Base-by-base conservation (phyloP, 345 rosid species). In the Firmiana major region DNA sequence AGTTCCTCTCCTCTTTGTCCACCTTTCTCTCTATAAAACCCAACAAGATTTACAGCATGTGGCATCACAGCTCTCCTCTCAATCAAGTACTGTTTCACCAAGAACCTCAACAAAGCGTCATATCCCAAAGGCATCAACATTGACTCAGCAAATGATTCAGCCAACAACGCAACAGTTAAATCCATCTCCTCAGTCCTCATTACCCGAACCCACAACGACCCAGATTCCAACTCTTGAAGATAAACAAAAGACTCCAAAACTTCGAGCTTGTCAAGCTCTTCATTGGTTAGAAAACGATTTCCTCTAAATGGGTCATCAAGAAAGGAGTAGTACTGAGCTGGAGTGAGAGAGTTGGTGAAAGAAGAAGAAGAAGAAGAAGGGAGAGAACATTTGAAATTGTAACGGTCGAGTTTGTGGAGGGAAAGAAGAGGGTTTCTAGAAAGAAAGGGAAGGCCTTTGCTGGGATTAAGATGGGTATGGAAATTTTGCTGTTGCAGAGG, bases 111-210 rank as follows among this genome's bases (percentile, higher is more conserved):
- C 86, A 95, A 80, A 57, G 87, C 54, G 75, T 89, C 87, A 63
- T 91, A 93, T 60, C 89, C 92, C 31, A 78, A 53, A 62, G 94
- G 92, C 80, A 92, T 78, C 74, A 87, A 63, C 97, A 93, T 90
- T n/a, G 98, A 90, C 75, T 91, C 99, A 0, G 91, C 87, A 70
- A 95, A 95, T 6, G 99, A 91, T 82, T 89, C 94, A 5, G 97
- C 91, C 9, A 94, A 85, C 57, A 94, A 86, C 48, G 73, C 80
- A 70, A 88, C 96, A 11, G 91, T 94, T 6, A 82, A 73, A 31
- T 93, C 98, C 87, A 91, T 87, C 78, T 94, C 98, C 11, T 87
- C 88, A 7, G 79, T 71, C 87, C 90, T 87, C 98, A 93, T 90
- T 28, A 84, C 94, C 34, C 97, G 82, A 82, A 95, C 86, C 75